Conservation (phyloP, 495 filamentous ascomycete species). For the Podospora didyma region DNA sequence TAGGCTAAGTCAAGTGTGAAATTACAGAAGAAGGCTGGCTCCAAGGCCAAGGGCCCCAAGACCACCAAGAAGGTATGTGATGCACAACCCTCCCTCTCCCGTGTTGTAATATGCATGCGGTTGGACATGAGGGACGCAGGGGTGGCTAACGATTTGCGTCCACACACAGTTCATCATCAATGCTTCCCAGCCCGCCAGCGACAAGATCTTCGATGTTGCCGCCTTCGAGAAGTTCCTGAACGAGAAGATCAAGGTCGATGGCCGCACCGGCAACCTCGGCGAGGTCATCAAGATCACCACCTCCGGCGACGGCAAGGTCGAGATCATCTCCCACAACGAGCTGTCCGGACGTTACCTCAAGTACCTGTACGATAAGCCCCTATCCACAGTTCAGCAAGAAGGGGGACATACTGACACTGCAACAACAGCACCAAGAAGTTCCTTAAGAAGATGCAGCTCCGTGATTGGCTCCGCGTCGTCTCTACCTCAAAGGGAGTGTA, state of each 20-base stretch:
- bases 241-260: slow-evolving; percentile 99
- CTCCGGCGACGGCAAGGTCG: slow-evolving; percentile 90
- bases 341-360: slow-evolving; percentile 99
- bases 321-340: slow-evolving; percentile 93
- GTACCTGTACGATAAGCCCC: slow-evolving; percentile 72
- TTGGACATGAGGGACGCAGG: neutral
- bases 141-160: slow-evolving; percentile 15
- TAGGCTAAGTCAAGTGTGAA: slow-evolving; percentile 76
- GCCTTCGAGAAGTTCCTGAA: slow-evolving; percentile 99
- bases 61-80: slow-evolving; percentile 57
- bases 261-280: slow-evolving; percentile 95
- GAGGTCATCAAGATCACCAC: slow-evolving; percentile 88
- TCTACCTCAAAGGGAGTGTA: slow-evolving; percentile 95
- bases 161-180: slow-evolving; percentile 87
- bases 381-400: neutral
- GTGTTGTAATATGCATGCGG: too few species aligned
- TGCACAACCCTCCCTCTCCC: neutral
- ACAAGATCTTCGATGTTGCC: slow-evolving; percentile 99
- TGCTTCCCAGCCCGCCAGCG: slow-evolving; percentile 90
- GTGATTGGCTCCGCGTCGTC: slow-evolving; percentile 99
- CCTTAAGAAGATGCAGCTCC: slow-evolving; percentile 99
- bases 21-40: slow-evolving; percentile 57
- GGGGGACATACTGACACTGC: slow-evolving; percentile 1
- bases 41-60: slow-evolving; percentile 58
- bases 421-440: slow-evolving; percentile 95